Base-by-base conservation (phyloP, 345 rosid genomes). In the Cardamine occulta region DNA sequence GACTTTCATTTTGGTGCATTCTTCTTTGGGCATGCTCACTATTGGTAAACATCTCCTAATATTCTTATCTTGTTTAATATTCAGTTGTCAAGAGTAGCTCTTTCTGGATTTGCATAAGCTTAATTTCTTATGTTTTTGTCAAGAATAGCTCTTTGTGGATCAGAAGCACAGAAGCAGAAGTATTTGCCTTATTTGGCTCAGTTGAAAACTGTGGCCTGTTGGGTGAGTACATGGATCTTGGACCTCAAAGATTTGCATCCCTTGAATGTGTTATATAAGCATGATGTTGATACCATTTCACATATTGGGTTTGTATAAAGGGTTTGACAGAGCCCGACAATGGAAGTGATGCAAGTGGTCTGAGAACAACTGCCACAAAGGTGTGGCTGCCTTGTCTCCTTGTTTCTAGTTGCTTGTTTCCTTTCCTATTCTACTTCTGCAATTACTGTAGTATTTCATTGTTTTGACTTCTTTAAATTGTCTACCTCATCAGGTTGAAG, bases 321-420 rank as follows among this genome's bases (percentile, higher is more conserved):
- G 99, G 85, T 66, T 88, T 95, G 88, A 95, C 99, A 35, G 98
- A 95, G 77, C 96, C 99, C 35, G 93, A 84, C 52, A 88, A 89
- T 82, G 99, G 99, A 74, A 95, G 99, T 70, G 99, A 95, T 82
- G 99, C 99, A 53, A 95, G 97, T 73, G 79, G 81, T 79, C 70
- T 95, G 63, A 83, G 65, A 77, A 88, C 99, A 75, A 88, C 87
- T 57, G 99, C 99, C 34, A 90, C 78, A 74, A 90, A 90, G 96
- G 99, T 95, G 71, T 23, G 24, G 14, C 49, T 40, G 39, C 9
- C 29, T 55, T 59, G 47, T 74, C 63, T 57, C 52, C 12, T 54
- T 53, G 12, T 51, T 8, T 69, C 63, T 19, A 55, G 31, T 64
- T 79, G 13, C 67, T 62, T 73, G 53, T 62, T 32, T 44, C 54